phyloP scores from a whole-genome alignment of 768 basidiomycete species.

The Daedalea quercina region DNA sequence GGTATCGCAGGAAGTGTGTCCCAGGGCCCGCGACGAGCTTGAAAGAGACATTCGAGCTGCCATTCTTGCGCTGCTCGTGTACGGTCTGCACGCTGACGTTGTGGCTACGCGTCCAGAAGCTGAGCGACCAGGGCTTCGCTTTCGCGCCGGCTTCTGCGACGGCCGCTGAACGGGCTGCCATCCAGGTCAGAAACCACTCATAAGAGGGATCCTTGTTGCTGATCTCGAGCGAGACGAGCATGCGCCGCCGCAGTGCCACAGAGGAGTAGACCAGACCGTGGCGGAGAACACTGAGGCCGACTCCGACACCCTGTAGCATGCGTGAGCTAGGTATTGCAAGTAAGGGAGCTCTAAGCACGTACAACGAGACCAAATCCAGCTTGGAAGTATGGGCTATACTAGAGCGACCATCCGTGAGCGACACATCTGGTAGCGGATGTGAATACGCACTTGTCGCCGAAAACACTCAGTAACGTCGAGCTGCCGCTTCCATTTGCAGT shows the following conservation, averaged over 20 bases:
- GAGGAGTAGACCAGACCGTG: slow-evolving; percentile 63
- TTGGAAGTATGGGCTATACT: slow-evolving; percentile 87
- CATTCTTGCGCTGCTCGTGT: slow-evolving; percentile 85
- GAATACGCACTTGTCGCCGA: slow-evolving; percentile 22
- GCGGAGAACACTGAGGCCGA: slow-evolving; percentile 71
- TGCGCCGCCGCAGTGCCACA: slow-evolving; percentile 73
- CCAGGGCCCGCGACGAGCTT: slow-evolving; percentile 95
- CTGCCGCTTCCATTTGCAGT: background rate
- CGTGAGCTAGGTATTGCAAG: background rate
- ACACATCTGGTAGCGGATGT: background rate
- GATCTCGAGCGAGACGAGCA: slow-evolving; percentile 94
- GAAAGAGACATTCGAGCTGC: slow-evolving; percentile 84
- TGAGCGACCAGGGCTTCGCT: slow-evolving; percentile 16
- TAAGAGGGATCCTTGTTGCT: slow-evolving; percentile 93
- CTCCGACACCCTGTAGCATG: slow-evolving; percentile 72
- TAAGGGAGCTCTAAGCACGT: slow-evolving; percentile 6
- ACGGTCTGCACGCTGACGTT: slow-evolving; percentile 92
- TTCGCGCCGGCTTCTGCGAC: slow-evolving; percentile 22
- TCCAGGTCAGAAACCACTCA: slow-evolving; percentile 96
- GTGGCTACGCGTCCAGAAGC: slow-evolving; percentile 68
- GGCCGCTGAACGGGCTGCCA: slow-evolving; percentile 64
- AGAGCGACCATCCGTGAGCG: slow-evolving; percentile 6
- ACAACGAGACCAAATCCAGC: slow-evolving; percentile 99
- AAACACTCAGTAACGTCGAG: slow-evolving; percentile 14
- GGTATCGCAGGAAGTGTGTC: slow-evolving; percentile 86